Percentiles rank a stretch among this genome's conserved stretches.
These are phyloP conservation scores for Tylopilus balloui DNA, from an alignment of 768 basidiomycete species.

Conservation along the genomic window DNA sequence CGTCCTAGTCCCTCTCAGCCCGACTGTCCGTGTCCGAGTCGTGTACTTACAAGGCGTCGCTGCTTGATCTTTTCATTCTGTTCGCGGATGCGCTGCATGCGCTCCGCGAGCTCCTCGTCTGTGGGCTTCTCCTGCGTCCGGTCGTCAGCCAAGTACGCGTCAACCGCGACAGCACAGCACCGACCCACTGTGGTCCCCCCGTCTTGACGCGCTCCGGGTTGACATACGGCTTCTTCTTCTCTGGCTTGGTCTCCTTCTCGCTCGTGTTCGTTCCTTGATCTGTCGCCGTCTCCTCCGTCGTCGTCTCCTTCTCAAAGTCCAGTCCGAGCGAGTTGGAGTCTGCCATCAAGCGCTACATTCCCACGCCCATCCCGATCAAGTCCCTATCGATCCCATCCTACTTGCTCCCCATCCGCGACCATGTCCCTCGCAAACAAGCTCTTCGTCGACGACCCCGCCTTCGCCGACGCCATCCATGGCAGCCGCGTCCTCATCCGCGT, in stretches of 20 bases:
- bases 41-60: constrained; percentile 48
- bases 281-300: constrained; percentile 5
- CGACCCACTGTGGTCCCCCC: constrained; percentile 68
- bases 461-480: constrained; percentile 57
- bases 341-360: constrained; percentile 33
- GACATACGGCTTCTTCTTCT: constrained; percentile 71
- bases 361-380: constrained; percentile 20
- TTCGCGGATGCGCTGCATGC: constrained; percentile 65
- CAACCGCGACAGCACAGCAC: background rate
- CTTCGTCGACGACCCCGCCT: constrained; percentile 75
- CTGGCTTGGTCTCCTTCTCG: constrained; percentile 28
- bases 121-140: constrained; percentile 59
- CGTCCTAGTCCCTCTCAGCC: constrained; percentile 47
- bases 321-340: constrained; percentile 66
- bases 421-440: constrained; percentile 97
- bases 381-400: background rate
- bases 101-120: constrained; percentile 61
- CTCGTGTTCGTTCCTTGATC: constrained; percentile 6
- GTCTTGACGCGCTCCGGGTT: constrained; percentile 84
- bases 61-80: constrained; percentile 78
- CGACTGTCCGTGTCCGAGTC: background rate
- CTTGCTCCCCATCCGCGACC: constrained; percentile 26
- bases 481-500: constrained; percentile 93
- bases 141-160: constrained; percentile 11
- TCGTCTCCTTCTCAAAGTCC: constrained; percentile 47